phyloP scores from a whole-genome alignment of 176 grass and related monocot genomes.

The Oryza brachyantha region DNA sequence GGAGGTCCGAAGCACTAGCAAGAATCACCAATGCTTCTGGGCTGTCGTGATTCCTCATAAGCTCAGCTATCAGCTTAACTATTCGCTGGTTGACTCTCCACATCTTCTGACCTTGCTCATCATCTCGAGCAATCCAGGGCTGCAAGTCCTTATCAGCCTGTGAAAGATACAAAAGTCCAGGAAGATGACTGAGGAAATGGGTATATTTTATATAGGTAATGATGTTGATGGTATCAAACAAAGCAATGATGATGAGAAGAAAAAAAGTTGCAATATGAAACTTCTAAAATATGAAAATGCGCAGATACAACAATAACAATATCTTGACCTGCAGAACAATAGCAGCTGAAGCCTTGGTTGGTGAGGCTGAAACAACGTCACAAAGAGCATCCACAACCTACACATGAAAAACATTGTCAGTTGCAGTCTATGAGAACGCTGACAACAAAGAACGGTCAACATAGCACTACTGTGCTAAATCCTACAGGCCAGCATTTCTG shows the following conservation, averaged over 20 bases:
- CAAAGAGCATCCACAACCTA: conserved; percentile 98
- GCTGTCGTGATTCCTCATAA: conserved; percentile 95
- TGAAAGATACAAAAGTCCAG: conserved; percentile 41
- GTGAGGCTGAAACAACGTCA: conserved; percentile 96
- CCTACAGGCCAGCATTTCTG: conserved; percentile 1
- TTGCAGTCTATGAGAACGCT: conserved; percentile 19
- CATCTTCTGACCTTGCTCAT: conserved; percentile 90
- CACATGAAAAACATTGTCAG: neutral
- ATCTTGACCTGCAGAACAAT: conserved; percentile 90
- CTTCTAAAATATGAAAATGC: conserved; percentile 5
- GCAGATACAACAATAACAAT: conserved; percentile 33
- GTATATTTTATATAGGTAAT: neutral
- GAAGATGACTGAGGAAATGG: conserved; percentile 46
- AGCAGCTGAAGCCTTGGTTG: conserved; percentile 86
- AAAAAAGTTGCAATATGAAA: neutral
- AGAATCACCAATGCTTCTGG: conserved; percentile 90
- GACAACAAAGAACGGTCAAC: neutral
- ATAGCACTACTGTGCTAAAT: neutral
- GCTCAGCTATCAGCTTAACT: conserved; percentile 91
- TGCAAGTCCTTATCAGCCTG: conserved; percentile 96
- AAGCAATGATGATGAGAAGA: conserved; percentile 14
- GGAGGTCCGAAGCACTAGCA: conserved; percentile 80
- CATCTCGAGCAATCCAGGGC: conserved; percentile 95
- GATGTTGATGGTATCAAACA: neutral
- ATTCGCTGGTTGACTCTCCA: conserved; percentile 98